Evolutionary conservation across 768 basidiomycete genomes (phyloP), one percentile per base, ranked within the genome.

Genomic region (Phylloporus sp.): DNA sequence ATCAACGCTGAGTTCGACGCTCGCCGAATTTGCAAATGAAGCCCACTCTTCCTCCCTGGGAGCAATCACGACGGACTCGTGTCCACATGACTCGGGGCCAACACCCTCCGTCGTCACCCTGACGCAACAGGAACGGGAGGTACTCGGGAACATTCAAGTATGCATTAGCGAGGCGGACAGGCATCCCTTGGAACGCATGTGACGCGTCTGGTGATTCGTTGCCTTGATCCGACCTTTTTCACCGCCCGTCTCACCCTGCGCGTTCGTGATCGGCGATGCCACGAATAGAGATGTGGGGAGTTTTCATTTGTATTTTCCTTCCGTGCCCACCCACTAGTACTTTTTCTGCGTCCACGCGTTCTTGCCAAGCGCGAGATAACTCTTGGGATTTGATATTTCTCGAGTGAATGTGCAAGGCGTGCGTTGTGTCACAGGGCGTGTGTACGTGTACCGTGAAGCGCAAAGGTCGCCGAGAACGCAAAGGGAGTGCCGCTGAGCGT

Each of bases 171-270:
- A 74, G 53, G 69, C 69, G 42, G 93, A 96, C 64, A 66, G 58
- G 42, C 84, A 94, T 69, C 93, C 93, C 6, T 69, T 95, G 40
- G 67, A 73, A 44, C 74, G 86, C 53, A 78, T 86, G 51, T 87
- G 69, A 63, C 29, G 28, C 24, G 15, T 10, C 22, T n/a, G 21
- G n/a, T 32, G 34, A 44, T 7, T 6, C 34, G n/a, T n/a, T n/a
- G n/a, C n/a, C n/a, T n/a, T n/a, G n/a, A n/a, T n/a, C n/a, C n/a
- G n/a, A n/a, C 9, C 2, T 14, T 48, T 32, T 36, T 24, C 38
- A 2, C 26, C 37, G 48, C 32, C 11, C 33, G 21, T 15, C 15
- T 15, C 15, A 43, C 38, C 4, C 31, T 9, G 31, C 45, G 31
- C 18, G 38, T 41, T 43, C 32, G 34, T 13, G 32, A 38, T 40